Base-by-base conservation (phyloP, 768 basidiomycete species). In the Suillus americanus region DNA sequence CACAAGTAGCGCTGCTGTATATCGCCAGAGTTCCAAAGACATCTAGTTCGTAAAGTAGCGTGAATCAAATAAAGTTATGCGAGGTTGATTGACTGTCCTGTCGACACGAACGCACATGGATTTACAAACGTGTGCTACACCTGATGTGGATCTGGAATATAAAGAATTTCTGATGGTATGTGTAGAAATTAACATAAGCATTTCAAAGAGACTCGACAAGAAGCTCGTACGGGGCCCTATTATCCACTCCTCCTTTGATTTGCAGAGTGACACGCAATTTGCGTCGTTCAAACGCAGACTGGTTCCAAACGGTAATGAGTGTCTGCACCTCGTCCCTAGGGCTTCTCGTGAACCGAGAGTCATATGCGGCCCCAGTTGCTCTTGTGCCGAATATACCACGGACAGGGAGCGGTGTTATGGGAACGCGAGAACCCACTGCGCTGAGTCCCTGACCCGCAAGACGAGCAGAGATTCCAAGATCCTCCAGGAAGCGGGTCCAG, bases 201-300 rank as follows among this genome's bases (percentile, higher is more conserved):
- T 67, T 64, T 61, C 57, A 75, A 0, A 77, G 64, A 40, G 74
- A 74, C 41, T 75, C 71, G 5, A 75, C 68, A 16, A 75, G 18
- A 54, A 75, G 64, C n/a, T 61, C 43, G 5, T 67, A 70, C 2
- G 30, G 46, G 35, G 50, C 60, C 64, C 25, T 68, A 18, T 48
- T 30, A n/a, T 48, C 63, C n/a, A 25, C n/a, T 23, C 61, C 64
- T 33, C 40, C 48, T n/a, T 25, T 64, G 23, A 57, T 45, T 28
- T 64, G 67, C 6, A 77, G 67, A 18, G 54, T 62, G 33, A 69
- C 73, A 8, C 64, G 63, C 50, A 75, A 62, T 62, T 74, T 75
- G 41, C 74, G 74, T 37, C 74, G 68, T 64, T 77, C 74, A 14
- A 75, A 72, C 5, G 74, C 74, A 64, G 74, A 72, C 61, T 75